Evolutionary conservation across 108 stramenopile genomes (phyloP).

Genomic region (Pseudonitzschia delicatissima): DNA sequence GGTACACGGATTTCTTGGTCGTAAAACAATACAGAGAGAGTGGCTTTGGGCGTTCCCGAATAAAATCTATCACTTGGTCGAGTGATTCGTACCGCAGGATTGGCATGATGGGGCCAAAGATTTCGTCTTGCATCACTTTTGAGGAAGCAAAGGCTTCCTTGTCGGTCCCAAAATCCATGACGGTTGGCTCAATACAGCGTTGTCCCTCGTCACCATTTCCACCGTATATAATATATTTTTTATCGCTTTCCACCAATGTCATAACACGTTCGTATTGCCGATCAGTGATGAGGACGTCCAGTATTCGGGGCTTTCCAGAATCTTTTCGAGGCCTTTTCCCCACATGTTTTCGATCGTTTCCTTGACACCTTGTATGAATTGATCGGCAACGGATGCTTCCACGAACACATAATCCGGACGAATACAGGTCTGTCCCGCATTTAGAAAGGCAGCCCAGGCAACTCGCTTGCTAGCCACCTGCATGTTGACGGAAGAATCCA

Average conservation of each 20-base stretch:
- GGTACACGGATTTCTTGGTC: no score
- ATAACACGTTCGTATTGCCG: constrained; percentile 37
- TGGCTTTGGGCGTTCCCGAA: no score
- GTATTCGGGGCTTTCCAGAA: constrained; percentile 45
- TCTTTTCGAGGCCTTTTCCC: no score
- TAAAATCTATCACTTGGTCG: no score
- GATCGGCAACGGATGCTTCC: constrained; percentile 9
- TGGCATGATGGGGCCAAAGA: constrained; percentile 89
- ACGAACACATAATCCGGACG: constrained; percentile 48
- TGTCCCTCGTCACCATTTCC: constrained; percentile 45
- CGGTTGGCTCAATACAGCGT: constrained; percentile 31
- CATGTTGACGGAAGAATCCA: constrained; percentile 58
- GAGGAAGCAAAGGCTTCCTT: constrained; percentile 42
- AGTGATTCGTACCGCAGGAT: constrained; percentile 49
- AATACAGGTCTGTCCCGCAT: constrained; percentile 90
- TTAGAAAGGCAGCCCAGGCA: constrained; percentile 65
- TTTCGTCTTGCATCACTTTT: constrained; percentile 74
- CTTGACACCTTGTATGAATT: constrained; percentile 30
- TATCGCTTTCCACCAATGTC: constrained; percentile 31
- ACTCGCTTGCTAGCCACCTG: constrained; percentile 57
- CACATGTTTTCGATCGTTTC: no score
- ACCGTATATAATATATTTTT: not conserved
- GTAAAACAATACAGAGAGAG: no score
- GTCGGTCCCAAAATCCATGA: constrained; percentile 61
- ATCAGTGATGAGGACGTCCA: constrained; percentile 42